Conservation (phyloP, 169 alveolate species). For the Cryptosporidium viatorum region DNA sequence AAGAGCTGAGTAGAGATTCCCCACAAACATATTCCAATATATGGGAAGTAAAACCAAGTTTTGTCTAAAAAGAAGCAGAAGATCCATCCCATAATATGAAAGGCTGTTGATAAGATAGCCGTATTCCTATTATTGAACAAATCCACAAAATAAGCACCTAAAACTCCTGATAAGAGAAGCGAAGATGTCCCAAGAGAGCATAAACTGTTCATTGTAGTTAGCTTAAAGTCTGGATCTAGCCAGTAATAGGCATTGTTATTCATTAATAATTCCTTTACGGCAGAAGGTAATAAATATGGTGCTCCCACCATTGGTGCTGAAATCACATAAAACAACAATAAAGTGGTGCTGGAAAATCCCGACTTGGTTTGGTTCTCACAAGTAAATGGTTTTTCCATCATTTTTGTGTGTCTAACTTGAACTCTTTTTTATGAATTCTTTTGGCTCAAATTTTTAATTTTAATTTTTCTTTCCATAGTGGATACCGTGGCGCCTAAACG, state of each 20-base stretch:
- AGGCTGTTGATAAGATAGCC: constrained; percentile 12
- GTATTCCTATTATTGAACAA: constrained; percentile 47
- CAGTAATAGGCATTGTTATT: constrained; percentile 50
- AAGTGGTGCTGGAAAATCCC: constrained; percentile 25
- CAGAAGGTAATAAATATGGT: constrained; percentile 49
- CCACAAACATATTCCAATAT: constrained; percentile 60
- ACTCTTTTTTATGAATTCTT: neutral
- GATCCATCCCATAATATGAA: constrained; percentile 67
- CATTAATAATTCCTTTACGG: constrained; percentile 33
- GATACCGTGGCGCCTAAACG: constrained; percentile 69
- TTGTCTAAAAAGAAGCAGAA: constrained; percentile 64
- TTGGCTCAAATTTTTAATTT: neutral
- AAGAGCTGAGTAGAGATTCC: constrained; percentile 62
- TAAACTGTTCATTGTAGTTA: constrained; percentile 44
- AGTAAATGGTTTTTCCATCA: constrained; percentile 31
- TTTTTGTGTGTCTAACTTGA: constrained; percentile 5
- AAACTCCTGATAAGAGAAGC: constrained; percentile 48
- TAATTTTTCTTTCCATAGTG: neutral
- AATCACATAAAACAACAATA: constrained; percentile 39
- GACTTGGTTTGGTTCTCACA: constrained; percentile 65
- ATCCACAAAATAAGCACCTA: constrained; percentile 47
- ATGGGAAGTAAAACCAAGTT: constrained; percentile 28
- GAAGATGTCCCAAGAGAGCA: constrained; percentile 67
- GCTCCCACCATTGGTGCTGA: constrained; percentile 69
- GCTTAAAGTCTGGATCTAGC: constrained; percentile 4